Evolutionary conservation across 2,329 filamentous ascomycete species (phyloP).

Genomic region (Saccharata proteae): DNA sequence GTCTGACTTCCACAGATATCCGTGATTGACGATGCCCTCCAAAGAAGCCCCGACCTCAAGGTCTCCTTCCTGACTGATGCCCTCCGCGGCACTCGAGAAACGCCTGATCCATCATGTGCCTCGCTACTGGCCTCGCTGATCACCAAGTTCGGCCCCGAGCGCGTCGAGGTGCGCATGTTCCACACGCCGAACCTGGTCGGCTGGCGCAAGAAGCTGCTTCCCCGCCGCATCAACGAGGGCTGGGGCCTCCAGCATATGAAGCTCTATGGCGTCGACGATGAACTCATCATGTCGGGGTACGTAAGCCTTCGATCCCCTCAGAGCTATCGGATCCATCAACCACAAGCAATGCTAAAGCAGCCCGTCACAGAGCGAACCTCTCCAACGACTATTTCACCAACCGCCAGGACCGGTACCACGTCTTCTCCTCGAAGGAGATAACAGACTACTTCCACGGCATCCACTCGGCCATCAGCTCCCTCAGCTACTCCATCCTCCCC

Average conservation of each 20-base stretch:
- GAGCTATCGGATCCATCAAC: neutral
- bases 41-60: slow-evolving; percentile 60
- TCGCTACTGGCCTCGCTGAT: slow-evolving; percentile 79
- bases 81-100: slow-evolving; percentile 80
- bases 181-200: slow-evolving; percentile 94
- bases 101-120: slow-evolving; percentile 73
- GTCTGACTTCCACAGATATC: slow-evolving; percentile 46
- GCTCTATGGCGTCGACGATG: slow-evolving; percentile 88
- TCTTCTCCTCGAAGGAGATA: slow-evolving; percentile 69
- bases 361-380: slow-evolving; percentile 56
- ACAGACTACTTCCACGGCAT: slow-evolving; percentile 73
- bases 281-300: slow-evolving; percentile 85
- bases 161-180: slow-evolving; percentile 93
- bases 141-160: slow-evolving; percentile 65
- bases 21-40: slow-evolving; percentile 63
- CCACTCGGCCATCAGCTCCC: slow-evolving; percentile 61
- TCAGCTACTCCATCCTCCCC: slow-evolving; percentile 72
- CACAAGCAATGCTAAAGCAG: neutral
- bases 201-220: slow-evolving; percentile 68
- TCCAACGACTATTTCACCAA: slow-evolving; percentile 94
- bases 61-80: slow-evolving; percentile 88
- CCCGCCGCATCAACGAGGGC: slow-evolving; percentile 87
- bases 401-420: slow-evolving; percentile 84
- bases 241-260: slow-evolving; percentile 99
- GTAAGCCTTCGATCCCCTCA: slow-evolving; percentile 11